Evolutionary conservation across 2,329 filamentous ascomycete genomes (phyloP).

Genomic region (Arthrobotrys sinensis): DNA sequence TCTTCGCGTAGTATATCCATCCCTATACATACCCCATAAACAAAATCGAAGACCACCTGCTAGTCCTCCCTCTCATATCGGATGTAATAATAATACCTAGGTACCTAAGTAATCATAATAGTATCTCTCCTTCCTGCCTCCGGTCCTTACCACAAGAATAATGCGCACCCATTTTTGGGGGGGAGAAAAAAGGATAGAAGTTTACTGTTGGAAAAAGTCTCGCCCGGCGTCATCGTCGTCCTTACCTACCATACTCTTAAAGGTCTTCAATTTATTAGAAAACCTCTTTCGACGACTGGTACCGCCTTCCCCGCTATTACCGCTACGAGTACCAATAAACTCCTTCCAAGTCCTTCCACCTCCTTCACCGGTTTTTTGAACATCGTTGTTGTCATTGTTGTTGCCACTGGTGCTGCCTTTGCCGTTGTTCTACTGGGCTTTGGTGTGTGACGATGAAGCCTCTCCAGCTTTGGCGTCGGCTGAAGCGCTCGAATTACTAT

Average conservation of each 20-base stretch:
- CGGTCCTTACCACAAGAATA: background rate
- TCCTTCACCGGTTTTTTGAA: slow-evolving; percentile 20
- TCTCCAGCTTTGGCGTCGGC: slow-evolving; percentile 34
- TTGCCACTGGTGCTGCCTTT: slow-evolving; percentile 15
- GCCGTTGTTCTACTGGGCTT: slow-evolving; percentile 47
- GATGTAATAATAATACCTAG: background rate
- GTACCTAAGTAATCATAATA: background rate
- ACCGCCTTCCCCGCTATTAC: background rate
- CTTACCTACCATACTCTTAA: slow-evolving; percentile 17
- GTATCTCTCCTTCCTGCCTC: background rate
- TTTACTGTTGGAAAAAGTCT: slow-evolving; percentile 5
- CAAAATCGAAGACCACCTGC: background rate
- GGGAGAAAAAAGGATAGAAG: background rate
- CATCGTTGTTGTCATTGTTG: background rate
- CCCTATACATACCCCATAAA: slow-evolving; percentile 6
- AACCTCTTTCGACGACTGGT: slow-evolving; percentile 3
- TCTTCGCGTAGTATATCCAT: background rate
- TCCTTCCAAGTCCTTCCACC: slow-evolving; percentile 23
- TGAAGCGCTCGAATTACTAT: slow-evolving; percentile 47
- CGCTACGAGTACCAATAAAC: slow-evolving; percentile 16
- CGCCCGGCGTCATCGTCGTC: background rate
- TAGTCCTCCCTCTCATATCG: background rate
- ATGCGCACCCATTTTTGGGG: background rate
- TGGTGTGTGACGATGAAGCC: slow-evolving; percentile 40
- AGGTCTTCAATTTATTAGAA: slow-evolving; percentile 33